Conservation (phyloP, 2,329 filamentous ascomycete species). For the Epichloe baconii region DNA sequence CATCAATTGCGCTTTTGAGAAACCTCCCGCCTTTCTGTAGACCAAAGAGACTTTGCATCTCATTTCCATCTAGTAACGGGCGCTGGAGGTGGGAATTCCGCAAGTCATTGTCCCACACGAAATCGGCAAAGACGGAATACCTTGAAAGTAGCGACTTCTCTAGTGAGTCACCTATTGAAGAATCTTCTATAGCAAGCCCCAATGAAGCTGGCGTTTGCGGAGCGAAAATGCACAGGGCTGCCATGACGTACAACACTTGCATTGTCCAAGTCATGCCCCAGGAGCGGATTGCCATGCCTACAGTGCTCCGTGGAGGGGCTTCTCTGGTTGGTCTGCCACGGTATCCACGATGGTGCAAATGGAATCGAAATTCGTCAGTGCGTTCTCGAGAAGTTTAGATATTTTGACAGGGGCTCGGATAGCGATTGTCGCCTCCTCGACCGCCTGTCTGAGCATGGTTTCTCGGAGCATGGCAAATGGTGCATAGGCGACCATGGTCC, state of each 20-base stretch:
- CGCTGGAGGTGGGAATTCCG: slow-evolving; percentile 2
- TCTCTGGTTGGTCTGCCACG: neutral
- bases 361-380: slow-evolving; percentile 7
- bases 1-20: slow-evolving; percentile 5
- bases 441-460: slow-evolving; percentile 1
- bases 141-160: neutral
- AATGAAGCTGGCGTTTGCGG: neutral
- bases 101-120: slow-evolving; percentile 3
- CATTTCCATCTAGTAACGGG: slow-evolving; percentile 8
- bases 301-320: slow-evolving; percentile 1
- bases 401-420: slow-evolving; percentile 5
- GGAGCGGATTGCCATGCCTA: slow-evolving; percentile 10
- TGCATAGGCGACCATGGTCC: slow-evolving; percentile 9
- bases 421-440: slow-evolving; percentile 6
- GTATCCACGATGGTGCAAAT: neutral
- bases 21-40: slow-evolving; percentile 7
- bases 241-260: slow-evolving; percentile 7
- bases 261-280: slow-evolving; percentile 9
- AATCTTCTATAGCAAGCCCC: too few species aligned
- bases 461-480: slow-evolving; percentile 7
- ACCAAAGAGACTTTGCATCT: slow-evolving; percentile 8
- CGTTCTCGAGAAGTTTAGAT: slow-evolving; percentile 4
- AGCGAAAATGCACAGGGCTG: neutral
- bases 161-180: too few species aligned
- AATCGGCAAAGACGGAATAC: slow-evolving; percentile 6